Evolutionary conservation across 257 asterid genomes (phyloP).

Genomic region (Penstemon newberryi): DNA sequence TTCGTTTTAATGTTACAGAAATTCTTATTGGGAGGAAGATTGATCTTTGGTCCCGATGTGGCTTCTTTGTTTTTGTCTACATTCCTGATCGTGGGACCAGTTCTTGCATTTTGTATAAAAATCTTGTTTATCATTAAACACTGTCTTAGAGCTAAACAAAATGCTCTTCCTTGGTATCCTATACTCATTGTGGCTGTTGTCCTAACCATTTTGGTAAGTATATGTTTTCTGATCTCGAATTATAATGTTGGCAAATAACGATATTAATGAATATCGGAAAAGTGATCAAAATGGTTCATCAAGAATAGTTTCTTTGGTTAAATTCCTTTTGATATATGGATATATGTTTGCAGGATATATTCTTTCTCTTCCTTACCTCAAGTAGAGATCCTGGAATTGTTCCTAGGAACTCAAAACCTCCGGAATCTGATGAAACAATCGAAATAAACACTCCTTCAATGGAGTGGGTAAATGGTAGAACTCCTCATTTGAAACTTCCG

Average conservation of each 20-base stretch:
- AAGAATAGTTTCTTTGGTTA: too few species aligned
- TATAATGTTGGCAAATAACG: background rate
- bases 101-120: constrained; percentile 60
- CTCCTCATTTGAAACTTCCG: constrained; percentile 69
- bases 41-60: constrained; percentile 88
- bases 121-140: constrained; percentile 39
- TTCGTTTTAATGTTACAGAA: constrained; percentile 49
- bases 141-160: constrained; percentile 36
- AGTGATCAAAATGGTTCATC: background rate
- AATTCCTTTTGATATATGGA: constrained; percentile 5
- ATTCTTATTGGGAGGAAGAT: constrained; percentile 84
- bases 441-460: constrained; percentile 59
- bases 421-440: constrained; percentile 51
- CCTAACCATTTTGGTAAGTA: constrained; percentile 69
- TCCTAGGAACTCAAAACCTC: constrained; percentile 64
- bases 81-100: constrained; percentile 64
- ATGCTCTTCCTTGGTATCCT: constrained; percentile 52
- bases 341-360: constrained; percentile 54
- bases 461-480: constrained; percentile 81
- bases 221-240: background rate
- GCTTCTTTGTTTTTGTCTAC: constrained; percentile 62
- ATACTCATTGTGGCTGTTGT: constrained; percentile 53
- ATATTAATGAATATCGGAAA: too few species aligned
- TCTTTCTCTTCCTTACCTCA: constrained; percentile 71
- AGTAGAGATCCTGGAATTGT: constrained; percentile 86